Evolutionary conservation across 2,329 filamentous ascomycete genomes (phyloP), one percentile per base, ranked within the genome.

Genomic region (Daldinia eschscholtzii): DNA sequence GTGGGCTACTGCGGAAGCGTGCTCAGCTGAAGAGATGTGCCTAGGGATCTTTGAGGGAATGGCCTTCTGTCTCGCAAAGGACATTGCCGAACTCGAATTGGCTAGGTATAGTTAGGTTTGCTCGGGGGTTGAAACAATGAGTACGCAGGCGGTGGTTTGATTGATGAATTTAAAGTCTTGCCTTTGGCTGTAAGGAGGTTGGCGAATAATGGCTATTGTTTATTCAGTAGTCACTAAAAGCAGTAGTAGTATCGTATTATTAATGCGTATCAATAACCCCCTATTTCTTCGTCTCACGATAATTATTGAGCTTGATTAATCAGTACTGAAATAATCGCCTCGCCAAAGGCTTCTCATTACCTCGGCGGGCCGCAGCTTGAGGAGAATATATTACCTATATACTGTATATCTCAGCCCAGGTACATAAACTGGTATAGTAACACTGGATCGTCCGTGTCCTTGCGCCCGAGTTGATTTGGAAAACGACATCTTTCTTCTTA

Each of bases 181-280:
- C 12, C 13, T 48, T 28, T 1, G 23, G 20, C 12, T 2, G 28
- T 12, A 15, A 35, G 20, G 52, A 9, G 13, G 6, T 26, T 26
- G 33, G 4, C 20, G 35, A 18, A 28, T 26, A 37, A 18, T 42
- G 12, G 6, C 41, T 28, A 57, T 52, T 6, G 12, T 30, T 52
- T 28, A 18, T 18, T 52, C 18, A 30, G 26, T 52, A 52, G 15
- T 18, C 10, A 52, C 6, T 33, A 52, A 15, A n/a, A 41, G 15
- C 5, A n/a, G 18, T 15, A 57, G n/a, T 44, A 4, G 56, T 44
- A 20, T 50, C 30, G 63, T 64, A 64, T 66, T 41, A 13, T 57
- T 69, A 69, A 67, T 66, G 42, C 20, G 44, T 58, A 67, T 59
- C 23, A 7, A 23, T 65, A 60, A 60, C 10, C 15, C 4, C 20